These are phyloP conservation scores for Alternaria sp. DNA, from an alignment of 2,329 filamentous ascomycete species.

Conservation along the genomic window DNA sequence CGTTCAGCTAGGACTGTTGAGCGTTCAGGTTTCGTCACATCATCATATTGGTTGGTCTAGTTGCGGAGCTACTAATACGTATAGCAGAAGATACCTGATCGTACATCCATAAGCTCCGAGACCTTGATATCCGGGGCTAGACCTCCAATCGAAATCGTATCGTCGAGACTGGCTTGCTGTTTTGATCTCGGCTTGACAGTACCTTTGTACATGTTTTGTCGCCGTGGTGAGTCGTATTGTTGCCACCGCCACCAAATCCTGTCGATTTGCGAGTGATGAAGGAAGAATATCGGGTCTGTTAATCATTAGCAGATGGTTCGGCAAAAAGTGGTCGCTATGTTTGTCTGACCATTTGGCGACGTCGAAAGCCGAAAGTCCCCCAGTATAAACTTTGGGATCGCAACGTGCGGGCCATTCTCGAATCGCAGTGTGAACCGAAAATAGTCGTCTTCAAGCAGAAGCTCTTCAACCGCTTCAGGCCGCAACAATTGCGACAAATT, in stretches of 20 bases:
- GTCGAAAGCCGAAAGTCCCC: slow-evolving; percentile 39
- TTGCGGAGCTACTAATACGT: background rate
- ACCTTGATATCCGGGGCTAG: background rate
- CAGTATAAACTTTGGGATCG: slow-evolving; percentile 28
- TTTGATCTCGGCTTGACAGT: background rate
- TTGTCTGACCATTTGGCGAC: slow-evolving; percentile 29
- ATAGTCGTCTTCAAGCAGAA: slow-evolving; percentile 12
- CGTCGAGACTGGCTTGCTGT: background rate
- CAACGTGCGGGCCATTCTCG: slow-evolving; percentile 36
- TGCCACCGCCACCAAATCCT: slow-evolving; percentile 42
- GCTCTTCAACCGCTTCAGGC: background rate
- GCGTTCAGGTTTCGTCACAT: too few species aligned
- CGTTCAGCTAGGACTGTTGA: too few species aligned
- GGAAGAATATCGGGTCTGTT: slow-evolving; percentile 38
- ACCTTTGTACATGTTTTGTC: background rate
- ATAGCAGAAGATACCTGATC: background rate
- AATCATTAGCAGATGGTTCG: background rate
- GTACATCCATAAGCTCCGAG: background rate
- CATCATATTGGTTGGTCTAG: background rate
- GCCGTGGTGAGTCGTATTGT: background rate
- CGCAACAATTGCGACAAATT: background rate
- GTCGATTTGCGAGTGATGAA: slow-evolving; percentile 41
- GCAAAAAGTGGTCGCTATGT: background rate
- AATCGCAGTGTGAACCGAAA: slow-evolving; percentile 18
- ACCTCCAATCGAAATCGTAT: background rate